Evolutionary conservation across 2,329 filamentous ascomycete species (phyloP).

Genomic region (Pseudocercospora eumusae): DNA sequence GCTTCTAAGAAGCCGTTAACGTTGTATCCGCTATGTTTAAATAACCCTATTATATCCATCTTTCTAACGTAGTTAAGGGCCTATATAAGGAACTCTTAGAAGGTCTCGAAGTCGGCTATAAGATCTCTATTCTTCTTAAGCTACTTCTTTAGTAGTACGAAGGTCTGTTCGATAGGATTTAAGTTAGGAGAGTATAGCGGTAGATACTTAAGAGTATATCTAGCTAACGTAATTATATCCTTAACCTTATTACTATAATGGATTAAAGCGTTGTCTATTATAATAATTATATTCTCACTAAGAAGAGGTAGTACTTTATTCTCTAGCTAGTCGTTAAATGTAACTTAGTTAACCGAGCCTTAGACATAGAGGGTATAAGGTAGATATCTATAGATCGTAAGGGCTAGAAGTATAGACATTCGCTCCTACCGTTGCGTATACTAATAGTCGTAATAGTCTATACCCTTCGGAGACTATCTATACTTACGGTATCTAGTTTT

Average conservation of each 20-base stretch:
- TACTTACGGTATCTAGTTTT: neutral
- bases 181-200: neutral
- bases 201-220: neutral
- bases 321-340: neutral
- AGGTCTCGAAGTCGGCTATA: neutral
- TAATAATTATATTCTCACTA: neutral
- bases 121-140: constrained; percentile 1
- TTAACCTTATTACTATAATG: neutral
- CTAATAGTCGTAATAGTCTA: neutral
- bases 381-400: constrained; percentile 8
- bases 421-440: neutral
- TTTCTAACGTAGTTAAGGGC: neutral
- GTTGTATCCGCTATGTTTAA: neutral
- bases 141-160: constrained; percentile 6
- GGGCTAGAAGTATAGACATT: neutral
- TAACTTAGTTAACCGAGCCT: neutral
- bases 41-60: neutral
- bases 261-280: constrained; percentile 10
- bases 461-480: neutral
- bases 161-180: constrained; percentile 8
- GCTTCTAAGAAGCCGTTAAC: no score
- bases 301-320: constrained; percentile 4
- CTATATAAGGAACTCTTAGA: neutral
- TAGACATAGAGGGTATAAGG: neutral
- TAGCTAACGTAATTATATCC: neutral